phyloP scores from a whole-genome alignment of 2,329 filamentous ascomycete genomes.

The Botrytis elliptica region DNA sequence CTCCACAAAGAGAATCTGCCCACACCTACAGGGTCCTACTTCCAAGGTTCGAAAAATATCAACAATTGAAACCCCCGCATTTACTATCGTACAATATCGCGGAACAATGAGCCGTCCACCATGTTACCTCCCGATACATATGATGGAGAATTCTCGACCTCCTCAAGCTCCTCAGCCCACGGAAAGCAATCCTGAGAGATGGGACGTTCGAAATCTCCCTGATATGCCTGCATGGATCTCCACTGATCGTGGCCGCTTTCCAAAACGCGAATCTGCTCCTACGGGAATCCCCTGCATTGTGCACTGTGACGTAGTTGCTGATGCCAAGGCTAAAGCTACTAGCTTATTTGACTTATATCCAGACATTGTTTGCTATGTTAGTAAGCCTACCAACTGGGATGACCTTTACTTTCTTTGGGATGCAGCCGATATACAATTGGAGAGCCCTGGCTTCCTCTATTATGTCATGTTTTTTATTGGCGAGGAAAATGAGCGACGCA shows the following conservation, averaged over 20 bases:
- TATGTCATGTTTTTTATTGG: conserved; percentile 34
- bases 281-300: conserved; percentile 19
- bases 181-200: neutral
- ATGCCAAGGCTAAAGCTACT: conserved; percentile 23
- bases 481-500: conserved; percentile 20
- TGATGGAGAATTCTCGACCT: neutral
- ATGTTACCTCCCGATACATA: neutral
- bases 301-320: conserved; percentile 23
- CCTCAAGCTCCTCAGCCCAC: neutral
- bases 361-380: conserved; percentile 20
- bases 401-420: conserved; percentile 40
- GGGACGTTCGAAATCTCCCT: conserved; percentile 5
- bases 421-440: conserved; percentile 36
- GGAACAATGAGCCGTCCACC: neutral
- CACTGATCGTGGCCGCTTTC: conserved; percentile 23
- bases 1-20: neutral
- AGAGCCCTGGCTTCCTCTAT: conserved; percentile 36
- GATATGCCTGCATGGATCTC: conserved; percentile 29
- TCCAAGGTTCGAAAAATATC: neutral
- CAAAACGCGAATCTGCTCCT: conserved; percentile 22
- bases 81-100: neutral
- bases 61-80: neutral
- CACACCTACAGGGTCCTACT: neutral
- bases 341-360: conserved; percentile 18
- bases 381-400: conserved; percentile 27